These are phyloP conservation scores for Thraustochytrium sp. DNA, from an alignment of 352 stramenopile genomes.

Conservation along the genomic window DNA sequence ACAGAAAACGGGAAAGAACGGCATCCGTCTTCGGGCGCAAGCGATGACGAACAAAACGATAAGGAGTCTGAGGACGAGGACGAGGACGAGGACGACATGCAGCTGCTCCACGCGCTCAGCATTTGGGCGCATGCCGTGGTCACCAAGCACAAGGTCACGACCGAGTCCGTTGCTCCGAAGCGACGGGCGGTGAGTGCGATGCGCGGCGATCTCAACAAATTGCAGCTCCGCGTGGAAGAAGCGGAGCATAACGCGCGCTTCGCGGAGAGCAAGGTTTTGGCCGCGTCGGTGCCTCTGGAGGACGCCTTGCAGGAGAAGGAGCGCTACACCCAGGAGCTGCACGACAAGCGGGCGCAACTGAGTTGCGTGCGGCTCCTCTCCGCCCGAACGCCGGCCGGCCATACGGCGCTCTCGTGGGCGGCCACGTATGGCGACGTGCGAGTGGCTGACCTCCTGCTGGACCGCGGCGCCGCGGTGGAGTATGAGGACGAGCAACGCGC, in stretches of 20 bases:
- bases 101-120: conserved; percentile 21
- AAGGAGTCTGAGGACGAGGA: neutral
- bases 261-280: conserved; percentile 34
- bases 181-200: conserved; percentile 14
- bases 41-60: conserved; percentile 43
- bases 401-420: conserved; percentile 53
- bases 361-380: conserved; percentile 47
- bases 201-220: neutral
- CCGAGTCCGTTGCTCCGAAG: neutral
- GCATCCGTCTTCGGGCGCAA: too few species aligned
- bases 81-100: conserved; percentile 11
- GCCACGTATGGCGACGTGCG: conserved; percentile 48
- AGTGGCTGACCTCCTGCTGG: conserved; percentile 50
- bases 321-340: conserved; percentile 6
- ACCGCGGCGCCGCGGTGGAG: conserved; percentile 49
- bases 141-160: conserved; percentile 1
- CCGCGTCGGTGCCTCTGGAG: conserved; percentile 27
- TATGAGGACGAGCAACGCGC: conserved; percentile 50
- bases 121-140: conserved; percentile 45
- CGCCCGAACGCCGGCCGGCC: conserved; percentile 47
- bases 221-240: conserved; percentile 30
- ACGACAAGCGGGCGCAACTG: conserved; percentile 22
- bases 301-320: conserved; percentile 25
- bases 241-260: neutral
- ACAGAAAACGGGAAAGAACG: too few species aligned